phyloP scores from a whole-genome alignment of 345 rosid species.

The Citrus australasica region DNA sequence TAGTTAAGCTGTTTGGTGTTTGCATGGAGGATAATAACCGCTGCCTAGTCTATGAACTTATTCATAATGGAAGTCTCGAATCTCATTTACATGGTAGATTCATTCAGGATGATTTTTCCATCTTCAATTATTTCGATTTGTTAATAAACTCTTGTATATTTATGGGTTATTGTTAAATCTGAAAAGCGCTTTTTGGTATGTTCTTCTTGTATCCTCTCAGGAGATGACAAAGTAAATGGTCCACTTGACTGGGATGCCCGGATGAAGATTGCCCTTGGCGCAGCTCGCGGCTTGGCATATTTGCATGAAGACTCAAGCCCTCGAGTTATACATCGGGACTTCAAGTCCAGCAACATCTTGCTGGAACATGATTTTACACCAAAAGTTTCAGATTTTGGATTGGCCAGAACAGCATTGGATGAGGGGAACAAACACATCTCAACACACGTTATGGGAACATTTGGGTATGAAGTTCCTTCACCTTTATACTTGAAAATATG shows the following conservation, averaged over 20 bases:
- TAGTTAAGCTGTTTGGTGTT: constrained; percentile 61
- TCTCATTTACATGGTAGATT: constrained; percentile 63
- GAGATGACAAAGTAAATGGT: constrained; percentile 42
- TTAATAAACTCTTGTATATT: background rate
- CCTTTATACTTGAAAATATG: background rate
- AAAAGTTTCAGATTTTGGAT: constrained; percentile 74
- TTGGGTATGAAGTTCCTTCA: constrained; percentile 47
- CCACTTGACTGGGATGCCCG: constrained; percentile 69
- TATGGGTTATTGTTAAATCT: background rate
- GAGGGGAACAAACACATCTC: constrained; percentile 63
- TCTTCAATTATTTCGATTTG: background rate
- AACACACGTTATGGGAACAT: constrained; percentile 79
- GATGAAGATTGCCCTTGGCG: constrained; percentile 75
- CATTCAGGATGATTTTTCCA: background rate
- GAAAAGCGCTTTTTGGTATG: background rate
- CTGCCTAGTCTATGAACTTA: constrained; percentile 68
- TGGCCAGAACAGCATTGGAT: constrained; percentile 66
- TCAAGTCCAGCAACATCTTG: constrained; percentile 75
- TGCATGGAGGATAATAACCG: constrained; percentile 46
- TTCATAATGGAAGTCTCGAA: constrained; percentile 70
- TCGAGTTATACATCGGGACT: constrained; percentile 67
- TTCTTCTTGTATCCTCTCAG: constrained; percentile 28
- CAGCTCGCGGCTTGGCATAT: constrained; percentile 79
- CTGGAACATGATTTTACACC: constrained; percentile 69
- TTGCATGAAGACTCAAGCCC: constrained; percentile 80